phyloP scores from a whole-genome alignment of 192 early-diverging fungal genomes.

The Mortierella hygrophila region DNA sequence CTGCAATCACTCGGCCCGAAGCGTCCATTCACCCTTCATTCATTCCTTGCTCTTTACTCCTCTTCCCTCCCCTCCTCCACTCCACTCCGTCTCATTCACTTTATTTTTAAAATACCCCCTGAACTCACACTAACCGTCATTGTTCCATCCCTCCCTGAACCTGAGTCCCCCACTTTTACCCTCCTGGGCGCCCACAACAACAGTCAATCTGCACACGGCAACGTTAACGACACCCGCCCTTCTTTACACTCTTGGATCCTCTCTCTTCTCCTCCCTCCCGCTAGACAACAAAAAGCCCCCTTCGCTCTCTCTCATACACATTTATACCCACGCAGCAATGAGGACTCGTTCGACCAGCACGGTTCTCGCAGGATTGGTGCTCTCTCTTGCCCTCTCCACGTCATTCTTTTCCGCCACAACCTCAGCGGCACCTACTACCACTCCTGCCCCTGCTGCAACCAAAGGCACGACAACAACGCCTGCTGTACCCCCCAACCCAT shows the following conservation, averaged over 20 bases:
- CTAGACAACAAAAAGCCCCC: background rate
- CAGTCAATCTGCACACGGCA: too few species aligned
- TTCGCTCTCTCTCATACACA: background rate
- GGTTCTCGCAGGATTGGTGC: background rate
- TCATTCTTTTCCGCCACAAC: background rate
- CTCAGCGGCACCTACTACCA: background rate
- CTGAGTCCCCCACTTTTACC: background rate
- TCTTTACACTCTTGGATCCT: too few species aligned
- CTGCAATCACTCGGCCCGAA: background rate
- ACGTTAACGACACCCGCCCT: too few species aligned
- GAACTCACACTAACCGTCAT: background rate
- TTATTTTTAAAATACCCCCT: background rate
- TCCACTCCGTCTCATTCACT: background rate
- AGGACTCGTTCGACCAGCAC: slow-evolving; percentile 19
- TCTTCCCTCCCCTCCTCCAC: background rate
- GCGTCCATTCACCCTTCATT: background rate
- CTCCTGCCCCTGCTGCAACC: background rate
- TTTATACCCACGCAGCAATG: background rate
- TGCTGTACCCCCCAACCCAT: background rate
- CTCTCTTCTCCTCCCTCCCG: background rate
- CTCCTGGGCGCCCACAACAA: too few species aligned
- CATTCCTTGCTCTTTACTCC: background rate
- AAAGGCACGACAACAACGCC: background rate
- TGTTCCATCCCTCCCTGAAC: background rate
- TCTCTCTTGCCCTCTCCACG: background rate